Percentiles rank a stretch among this genome's conserved stretches.
These are phyloP conservation scores for Zelonia costaricensis DNA, from an alignment of 208 protist genomes.

Conservation along the genomic window DNA sequence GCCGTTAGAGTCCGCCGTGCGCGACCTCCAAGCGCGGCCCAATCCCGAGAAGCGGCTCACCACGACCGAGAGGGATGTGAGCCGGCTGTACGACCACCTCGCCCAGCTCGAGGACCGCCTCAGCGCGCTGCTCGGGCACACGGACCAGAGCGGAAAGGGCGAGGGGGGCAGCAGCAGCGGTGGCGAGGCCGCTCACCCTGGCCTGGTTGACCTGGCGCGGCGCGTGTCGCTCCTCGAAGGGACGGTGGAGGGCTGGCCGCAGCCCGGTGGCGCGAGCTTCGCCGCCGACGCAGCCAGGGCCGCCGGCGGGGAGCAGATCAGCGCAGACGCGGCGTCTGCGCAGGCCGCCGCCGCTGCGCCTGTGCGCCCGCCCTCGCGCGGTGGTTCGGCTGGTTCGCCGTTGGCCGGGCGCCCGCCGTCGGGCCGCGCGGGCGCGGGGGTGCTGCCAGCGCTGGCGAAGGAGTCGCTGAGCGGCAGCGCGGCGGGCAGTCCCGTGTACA, in stretches of 20 bases:
- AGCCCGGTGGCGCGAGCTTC: background rate
- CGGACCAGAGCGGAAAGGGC: background rate
- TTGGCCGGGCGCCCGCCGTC: slow-evolving; percentile 15
- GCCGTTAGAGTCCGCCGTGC: slow-evolving; percentile 24
- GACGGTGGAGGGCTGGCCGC: slow-evolving; percentile 37
- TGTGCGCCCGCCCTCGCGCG: slow-evolving; percentile 6
- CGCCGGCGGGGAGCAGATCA: slow-evolving; percentile 10
- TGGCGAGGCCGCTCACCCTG: slow-evolving; percentile 10
- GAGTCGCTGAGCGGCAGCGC: slow-evolving; percentile 4
- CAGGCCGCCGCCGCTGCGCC: background rate
- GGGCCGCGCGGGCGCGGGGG: slow-evolving; percentile 12
- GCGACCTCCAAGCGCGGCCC: slow-evolving; percentile 12
- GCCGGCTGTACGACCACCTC: slow-evolving; percentile 38
- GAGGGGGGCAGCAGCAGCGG: slow-evolving; percentile 3
- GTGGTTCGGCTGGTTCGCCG: background rate
- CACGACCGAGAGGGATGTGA: slow-evolving; percentile 32
- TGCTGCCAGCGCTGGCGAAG: slow-evolving; percentile 11
- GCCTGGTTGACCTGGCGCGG: slow-evolving; percentile 42
- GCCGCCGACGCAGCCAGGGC: background rate
- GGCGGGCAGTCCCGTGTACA: background rate
- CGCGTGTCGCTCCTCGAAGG: slow-evolving; percentile 57
- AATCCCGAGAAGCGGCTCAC: slow-evolving; percentile 7
- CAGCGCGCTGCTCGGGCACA: slow-evolving; percentile 34
- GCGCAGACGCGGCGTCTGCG: slow-evolving; percentile 13
- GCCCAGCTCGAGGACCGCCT: slow-evolving; percentile 53